Percentiles rank a stretch among this genome's conserved stretches.
Conservation (phyloP, 1,139 yeast species). For the Zygoascus meyerae region DNA sequence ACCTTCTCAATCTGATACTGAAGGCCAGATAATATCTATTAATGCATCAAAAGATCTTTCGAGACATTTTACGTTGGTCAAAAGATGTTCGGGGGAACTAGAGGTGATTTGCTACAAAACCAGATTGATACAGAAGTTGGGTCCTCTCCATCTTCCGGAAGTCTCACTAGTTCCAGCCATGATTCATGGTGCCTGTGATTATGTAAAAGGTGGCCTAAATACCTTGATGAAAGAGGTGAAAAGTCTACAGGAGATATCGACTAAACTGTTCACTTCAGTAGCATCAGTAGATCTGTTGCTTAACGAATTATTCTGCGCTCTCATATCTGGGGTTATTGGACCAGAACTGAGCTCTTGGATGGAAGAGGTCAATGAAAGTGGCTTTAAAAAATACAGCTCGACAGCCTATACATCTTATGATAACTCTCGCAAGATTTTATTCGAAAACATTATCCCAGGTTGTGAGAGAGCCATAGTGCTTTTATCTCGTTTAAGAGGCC, state of each 20-base stretch:
- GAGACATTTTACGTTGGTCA: slow-evolving; percentile 14
- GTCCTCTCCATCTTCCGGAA: slow-evolving; percentile 27
- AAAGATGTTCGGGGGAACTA: background rate
- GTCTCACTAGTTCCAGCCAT: slow-evolving; percentile 31
- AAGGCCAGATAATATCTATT: slow-evolving; percentile 12
- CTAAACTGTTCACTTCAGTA: background rate
- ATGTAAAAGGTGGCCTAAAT: slow-evolving; percentile 39
- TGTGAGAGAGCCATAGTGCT: slow-evolving; percentile 52
- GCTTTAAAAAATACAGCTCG: slow-evolving; percentile 53
- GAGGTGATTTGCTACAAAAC: slow-evolving; percentile 13
- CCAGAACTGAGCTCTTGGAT: slow-evolving; percentile 46
- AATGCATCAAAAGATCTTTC: slow-evolving; percentile 24
- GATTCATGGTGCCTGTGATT: slow-evolving; percentile 32
- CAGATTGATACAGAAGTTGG: slow-evolving; percentile 21
- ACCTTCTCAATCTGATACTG: background rate
- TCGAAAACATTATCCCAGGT: slow-evolving; percentile 50
- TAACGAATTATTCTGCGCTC: slow-evolving; percentile 41
- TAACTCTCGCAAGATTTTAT: slow-evolving; percentile 40
- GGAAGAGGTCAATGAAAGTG: slow-evolving; percentile 59
- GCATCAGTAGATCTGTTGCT: slow-evolving; percentile 1
- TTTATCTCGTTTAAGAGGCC: slow-evolving; percentile 45
- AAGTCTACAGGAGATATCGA: slow-evolving; percentile 7
- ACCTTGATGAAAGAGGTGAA: slow-evolving; percentile 28
- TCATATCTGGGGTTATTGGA: slow-evolving; percentile 55
- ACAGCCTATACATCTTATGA: slow-evolving; percentile 50